Evolutionary conservation across 2,329 filamentous ascomycete species (phyloP).

Genomic region (Penicillium sp.): DNA sequence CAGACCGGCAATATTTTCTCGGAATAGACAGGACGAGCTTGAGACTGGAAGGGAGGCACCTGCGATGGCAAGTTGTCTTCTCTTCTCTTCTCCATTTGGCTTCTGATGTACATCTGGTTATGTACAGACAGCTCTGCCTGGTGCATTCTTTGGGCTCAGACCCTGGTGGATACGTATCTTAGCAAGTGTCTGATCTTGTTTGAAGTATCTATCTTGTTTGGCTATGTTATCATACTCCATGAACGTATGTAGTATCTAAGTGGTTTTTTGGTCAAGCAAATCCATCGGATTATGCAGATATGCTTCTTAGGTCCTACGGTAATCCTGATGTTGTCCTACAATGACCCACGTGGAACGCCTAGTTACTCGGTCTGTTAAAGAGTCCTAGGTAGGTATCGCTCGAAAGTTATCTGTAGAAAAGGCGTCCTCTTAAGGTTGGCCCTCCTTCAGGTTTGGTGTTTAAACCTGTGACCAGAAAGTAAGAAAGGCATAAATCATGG

Average conservation of each 20-base stretch:
- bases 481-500: not conserved
- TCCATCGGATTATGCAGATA: not conserved
- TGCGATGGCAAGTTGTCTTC: not conserved
- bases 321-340: not conserved
- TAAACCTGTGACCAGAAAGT: not conserved
- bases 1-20: conserved; percentile 4
- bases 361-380: not conserved
- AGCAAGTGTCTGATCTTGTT: conserved; percentile 3
- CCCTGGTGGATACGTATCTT: conserved; percentile 19
- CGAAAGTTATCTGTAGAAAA: not conserved
- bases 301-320: not conserved
- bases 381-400: not conserved
- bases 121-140: conserved; percentile 17
- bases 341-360: not conserved
- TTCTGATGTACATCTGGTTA: conserved; percentile 25
- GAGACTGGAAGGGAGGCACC: conserved; percentile 2
- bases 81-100: conserved; percentile 9
- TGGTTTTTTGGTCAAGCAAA: not conserved
- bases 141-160: not conserved
- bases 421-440: not conserved
- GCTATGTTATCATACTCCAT: conserved; percentile 4
- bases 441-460: too few relatives aligned
- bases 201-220: not conserved
- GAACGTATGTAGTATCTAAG: not conserved
- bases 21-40: not conserved